A percentile compares a stretch with the other conserved stretches of the same genome.
These are phyloP conservation scores for Apiospora marii DNA, from an alignment of 2,329 filamentous ascomycete species.

Conservation along the genomic window DNA sequence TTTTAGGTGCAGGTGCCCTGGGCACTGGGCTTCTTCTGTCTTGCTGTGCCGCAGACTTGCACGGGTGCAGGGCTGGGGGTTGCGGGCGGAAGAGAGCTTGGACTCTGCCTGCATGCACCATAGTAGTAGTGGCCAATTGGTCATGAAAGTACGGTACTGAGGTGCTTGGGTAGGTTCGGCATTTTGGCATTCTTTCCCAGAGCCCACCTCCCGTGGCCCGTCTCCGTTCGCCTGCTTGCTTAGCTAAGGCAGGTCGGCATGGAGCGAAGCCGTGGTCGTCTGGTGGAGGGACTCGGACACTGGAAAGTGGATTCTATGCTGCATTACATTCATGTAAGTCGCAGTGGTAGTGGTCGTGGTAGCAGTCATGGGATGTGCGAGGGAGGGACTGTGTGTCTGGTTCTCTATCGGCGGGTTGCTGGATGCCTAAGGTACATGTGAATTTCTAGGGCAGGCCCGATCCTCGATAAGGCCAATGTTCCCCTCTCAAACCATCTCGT, in stretches of 20 bases:
- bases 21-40: not conserved
- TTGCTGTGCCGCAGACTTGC: constrained; percentile 15
- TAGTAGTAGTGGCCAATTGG: not conserved
- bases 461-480: not conserved
- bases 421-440: not conserved
- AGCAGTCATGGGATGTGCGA: not conserved
- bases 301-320: not conserved
- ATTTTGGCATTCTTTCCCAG: not conserved
- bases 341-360: not conserved
- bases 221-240: not conserved
- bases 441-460: not conserved
- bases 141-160: not conserved
- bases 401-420: not conserved
- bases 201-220: not conserved
- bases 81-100: not conserved
- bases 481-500: not conserved
- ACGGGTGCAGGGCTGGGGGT: constrained; percentile 1
- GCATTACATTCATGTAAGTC: not conserved
- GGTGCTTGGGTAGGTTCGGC: not conserved
- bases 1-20: not conserved
- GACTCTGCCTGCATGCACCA: not conserved
- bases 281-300: not conserved
- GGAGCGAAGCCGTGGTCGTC: not conserved
- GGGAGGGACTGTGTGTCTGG: constrained; percentile 2
- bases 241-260: not conserved